Conservation (phyloP, 176 grass and related monocot genomes). For the Musa beccarii region DNA sequence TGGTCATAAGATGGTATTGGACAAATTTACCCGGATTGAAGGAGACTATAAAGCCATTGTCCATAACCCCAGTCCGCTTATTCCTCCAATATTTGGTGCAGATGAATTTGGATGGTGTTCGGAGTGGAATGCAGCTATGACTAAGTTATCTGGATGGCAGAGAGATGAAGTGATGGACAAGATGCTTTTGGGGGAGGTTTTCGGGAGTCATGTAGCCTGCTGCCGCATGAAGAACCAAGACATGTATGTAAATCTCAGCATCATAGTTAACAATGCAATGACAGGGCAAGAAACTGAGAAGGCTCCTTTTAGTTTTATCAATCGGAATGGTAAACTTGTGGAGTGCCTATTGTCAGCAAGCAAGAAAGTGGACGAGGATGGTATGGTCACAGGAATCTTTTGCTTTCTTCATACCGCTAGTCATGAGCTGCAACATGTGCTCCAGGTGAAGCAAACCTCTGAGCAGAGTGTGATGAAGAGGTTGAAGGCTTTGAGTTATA, state of each 20-base stretch:
- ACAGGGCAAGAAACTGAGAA: constrained; percentile 73
- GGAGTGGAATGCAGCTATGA: constrained; percentile 94
- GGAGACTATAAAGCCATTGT: constrained; percentile 92
- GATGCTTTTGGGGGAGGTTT: constrained; percentile 90
- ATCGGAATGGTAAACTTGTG: constrained; percentile 36
- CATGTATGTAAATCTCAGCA: constrained; percentile 59
- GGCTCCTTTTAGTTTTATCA: constrained; percentile 63
- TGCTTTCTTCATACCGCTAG: constrained; percentile 89
- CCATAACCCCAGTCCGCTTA: constrained; percentile 71
- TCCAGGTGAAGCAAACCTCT: constrained; percentile 69
- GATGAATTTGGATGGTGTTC: constrained; percentile 92
- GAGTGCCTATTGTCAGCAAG: constrained; percentile 78
- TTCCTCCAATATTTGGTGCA: constrained; percentile 89
- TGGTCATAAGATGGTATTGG: constrained; percentile 82
- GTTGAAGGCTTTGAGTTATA: constrained; percentile 76
- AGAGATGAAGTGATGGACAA: constrained; percentile 79
- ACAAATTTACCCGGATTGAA: constrained; percentile 76
- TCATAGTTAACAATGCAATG: constrained; percentile 78
- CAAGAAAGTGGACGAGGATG: constrained; percentile 57
- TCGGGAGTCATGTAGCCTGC: constrained; percentile 46
- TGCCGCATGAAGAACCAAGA: constrained; percentile 72
- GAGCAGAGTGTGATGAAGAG: constrained; percentile 49
- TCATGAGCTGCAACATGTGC: constrained; percentile 63
- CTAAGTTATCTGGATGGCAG: constrained; percentile 65
- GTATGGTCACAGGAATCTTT: constrained; percentile 59